Evolutionary conservation across 495 filamentous ascomycete species (phyloP).

Genomic region (Penicillium robsamsonii): DNA sequence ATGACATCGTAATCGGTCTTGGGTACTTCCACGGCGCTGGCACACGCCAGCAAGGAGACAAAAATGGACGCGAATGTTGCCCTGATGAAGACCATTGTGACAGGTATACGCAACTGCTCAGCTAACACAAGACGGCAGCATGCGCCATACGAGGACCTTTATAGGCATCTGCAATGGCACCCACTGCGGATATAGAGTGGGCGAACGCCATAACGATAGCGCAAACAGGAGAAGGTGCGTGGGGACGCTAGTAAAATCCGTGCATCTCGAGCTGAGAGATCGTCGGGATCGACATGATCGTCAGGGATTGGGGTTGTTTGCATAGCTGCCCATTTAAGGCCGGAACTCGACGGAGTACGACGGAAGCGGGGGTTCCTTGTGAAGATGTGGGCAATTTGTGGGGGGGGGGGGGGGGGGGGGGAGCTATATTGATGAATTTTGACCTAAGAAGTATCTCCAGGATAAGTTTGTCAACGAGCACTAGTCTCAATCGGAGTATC

Average conservation of each 20-base stretch:
- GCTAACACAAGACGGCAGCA: too few relatives aligned
- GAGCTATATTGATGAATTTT: too few relatives aligned
- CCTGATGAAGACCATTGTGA: constrained; percentile 4
- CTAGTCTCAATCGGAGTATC: too few relatives aligned
- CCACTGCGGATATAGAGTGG: neutral
- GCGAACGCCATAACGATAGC: neutral
- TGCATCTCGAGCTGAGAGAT: neutral
- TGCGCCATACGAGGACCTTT: neutral
- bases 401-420: too few relatives aligned
- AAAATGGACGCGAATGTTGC: constrained; percentile 11
- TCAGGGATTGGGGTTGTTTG: neutral
- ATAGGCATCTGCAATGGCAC: neutral
- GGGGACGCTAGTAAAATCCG: neutral
- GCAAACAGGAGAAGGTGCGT: neutral
- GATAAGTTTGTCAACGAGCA: too few relatives aligned
- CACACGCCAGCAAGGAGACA: constrained; percentile 20
- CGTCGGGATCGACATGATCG: constrained; percentile 2
- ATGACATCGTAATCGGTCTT: constrained; percentile 36
- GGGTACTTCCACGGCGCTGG: constrained; percentile 18
- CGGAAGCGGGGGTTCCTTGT: neutral
- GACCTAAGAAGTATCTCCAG: too few relatives aligned
- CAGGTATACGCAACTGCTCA: neutral
- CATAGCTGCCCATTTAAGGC: neutral
- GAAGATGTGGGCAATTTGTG: neutral
- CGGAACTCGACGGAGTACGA: too few relatives aligned